phyloP scores from a whole-genome alignment of 129 eudicot species.

The Chrysanthemum lavandulifolium region DNA sequence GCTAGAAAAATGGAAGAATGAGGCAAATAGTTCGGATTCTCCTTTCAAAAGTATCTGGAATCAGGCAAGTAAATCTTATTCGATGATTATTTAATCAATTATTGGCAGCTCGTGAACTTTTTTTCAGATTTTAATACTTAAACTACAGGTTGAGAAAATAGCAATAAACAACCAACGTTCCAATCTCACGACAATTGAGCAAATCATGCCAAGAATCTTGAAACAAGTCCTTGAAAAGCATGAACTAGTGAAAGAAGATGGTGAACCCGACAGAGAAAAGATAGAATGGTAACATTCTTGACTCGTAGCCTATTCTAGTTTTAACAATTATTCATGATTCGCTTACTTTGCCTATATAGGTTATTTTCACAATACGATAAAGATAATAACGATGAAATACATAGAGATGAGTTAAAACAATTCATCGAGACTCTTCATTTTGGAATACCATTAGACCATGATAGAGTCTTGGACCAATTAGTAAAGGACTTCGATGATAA shows the following conservation, averaged over 20 bases:
- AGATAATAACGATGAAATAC: constrained; percentile 11
- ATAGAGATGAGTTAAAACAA: not conserved
- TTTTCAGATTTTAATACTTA: not conserved
- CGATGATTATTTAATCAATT: not conserved
- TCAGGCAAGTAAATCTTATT: not conserved
- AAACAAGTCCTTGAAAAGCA: constrained; percentile 22
- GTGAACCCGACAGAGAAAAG: not conserved
- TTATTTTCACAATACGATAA: constrained; percentile 7
- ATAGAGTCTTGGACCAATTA: constrained; percentile 1
- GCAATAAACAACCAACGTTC: not conserved
- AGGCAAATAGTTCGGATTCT: not conserved
- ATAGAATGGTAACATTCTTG: constrained; percentile 14
- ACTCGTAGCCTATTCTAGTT: not conserved
- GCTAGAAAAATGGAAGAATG: constrained; percentile 10
- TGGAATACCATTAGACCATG: constrained; percentile 13
- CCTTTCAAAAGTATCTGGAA: not conserved
- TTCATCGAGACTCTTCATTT: constrained; percentile 1
- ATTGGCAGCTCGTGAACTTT: not conserved
- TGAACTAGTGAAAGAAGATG: constrained; percentile 14
- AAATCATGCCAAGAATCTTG: constrained; percentile 25
- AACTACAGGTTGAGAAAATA: too few relatives aligned
- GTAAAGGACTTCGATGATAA: constrained; percentile 2
- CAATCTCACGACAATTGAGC: not conserved
- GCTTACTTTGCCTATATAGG: not conserved
- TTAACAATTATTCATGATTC: not conserved